A percentile compares a stretch with the other conserved stretches of the same genome.
Evolutionary conservation across 371 early-diverging fungal genomes (phyloP).

Genomic region (Syncephalastrum sp.): DNA sequence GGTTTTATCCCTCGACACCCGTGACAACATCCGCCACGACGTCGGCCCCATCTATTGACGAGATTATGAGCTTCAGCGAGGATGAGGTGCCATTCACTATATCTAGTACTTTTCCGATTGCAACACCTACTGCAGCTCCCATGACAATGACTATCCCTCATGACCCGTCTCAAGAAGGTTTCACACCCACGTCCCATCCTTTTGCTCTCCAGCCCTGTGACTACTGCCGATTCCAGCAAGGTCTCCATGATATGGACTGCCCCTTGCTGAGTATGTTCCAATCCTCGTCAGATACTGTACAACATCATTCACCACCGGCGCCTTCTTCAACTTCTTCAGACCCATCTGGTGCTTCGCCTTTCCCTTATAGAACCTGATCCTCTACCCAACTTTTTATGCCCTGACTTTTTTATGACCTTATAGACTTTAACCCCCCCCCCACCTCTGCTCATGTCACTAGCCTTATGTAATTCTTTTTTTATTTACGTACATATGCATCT

Average conservation of each 20-base stretch:
- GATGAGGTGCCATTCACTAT: no score
- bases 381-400: background rate
- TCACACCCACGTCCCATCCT: background rate
- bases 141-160: background rate
- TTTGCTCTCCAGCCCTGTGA: slow-evolving; percentile 21
- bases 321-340: background rate
- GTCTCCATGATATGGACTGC: slow-evolving; percentile 21
- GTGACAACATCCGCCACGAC: no score
- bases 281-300: background rate
- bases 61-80: background rate
- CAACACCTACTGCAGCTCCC: slow-evolving; percentile 7
- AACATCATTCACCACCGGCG: background rate
- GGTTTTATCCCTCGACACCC: no score
- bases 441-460: background rate
- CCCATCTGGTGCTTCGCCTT: background rate
- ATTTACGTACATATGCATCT: background rate
- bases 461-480: background rate
- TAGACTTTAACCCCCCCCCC: background rate
- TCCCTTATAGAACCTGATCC: background rate
- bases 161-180: background rate
- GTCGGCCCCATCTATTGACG: no score
- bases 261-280: slow-evolving; percentile 9
- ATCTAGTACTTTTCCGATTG: no score
- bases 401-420: no score
- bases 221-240: slow-evolving; percentile 24